phyloP scores from a whole-genome alignment of 2,329 filamentous ascomycete species.

The Aspergillus ustus region DNA sequence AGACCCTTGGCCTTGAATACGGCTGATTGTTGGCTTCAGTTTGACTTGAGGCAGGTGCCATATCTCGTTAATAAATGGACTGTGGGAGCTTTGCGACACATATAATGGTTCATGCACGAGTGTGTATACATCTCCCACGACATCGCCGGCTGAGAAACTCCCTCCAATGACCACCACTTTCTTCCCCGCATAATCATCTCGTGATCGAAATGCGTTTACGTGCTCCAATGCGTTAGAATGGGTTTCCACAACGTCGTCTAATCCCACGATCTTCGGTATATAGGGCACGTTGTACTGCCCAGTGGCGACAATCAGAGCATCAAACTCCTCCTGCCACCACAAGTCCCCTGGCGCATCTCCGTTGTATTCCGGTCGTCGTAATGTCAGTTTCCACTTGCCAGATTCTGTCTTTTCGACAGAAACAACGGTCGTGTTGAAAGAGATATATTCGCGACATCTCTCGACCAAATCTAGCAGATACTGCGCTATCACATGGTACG shows the following conservation, averaged over 20 bases:
- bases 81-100: conserved; percentile 27
- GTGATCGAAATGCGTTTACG: conserved; percentile 40
- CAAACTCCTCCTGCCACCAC: conserved; percentile 48
- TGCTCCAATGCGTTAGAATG: conserved; percentile 43
- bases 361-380: conserved; percentile 33
- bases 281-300: conserved; percentile 50
- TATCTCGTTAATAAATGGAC: conserved; percentile 25
- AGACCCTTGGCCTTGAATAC: conserved; percentile 11
- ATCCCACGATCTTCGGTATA: conserved; percentile 43
- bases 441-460: conserved; percentile 31
- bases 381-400: conserved; percentile 34
- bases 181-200: conserved; percentile 43
- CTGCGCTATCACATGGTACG: conserved; percentile 27
- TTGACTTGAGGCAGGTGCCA: conserved; percentile 33
- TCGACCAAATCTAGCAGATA: conserved; percentile 31
- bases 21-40: conserved; percentile 25
- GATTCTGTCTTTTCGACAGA: conserved; percentile 37
- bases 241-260: conserved; percentile 35
- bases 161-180: conserved; percentile 36
- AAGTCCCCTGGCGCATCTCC: conserved; percentile 26
- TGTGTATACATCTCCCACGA: conserved; percentile 30
- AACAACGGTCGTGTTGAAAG: conserved; percentile 40
- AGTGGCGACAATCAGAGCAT: conserved; percentile 48
- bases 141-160: conserved; percentile 36
- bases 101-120: conserved; percentile 32